A percentile compares a stretch with the other conserved stretches of the same genome.
Evolutionary conservation across 2,329 filamentous ascomycete genomes (phyloP).

Genomic region (Chaetomiaceae sp.): DNA sequence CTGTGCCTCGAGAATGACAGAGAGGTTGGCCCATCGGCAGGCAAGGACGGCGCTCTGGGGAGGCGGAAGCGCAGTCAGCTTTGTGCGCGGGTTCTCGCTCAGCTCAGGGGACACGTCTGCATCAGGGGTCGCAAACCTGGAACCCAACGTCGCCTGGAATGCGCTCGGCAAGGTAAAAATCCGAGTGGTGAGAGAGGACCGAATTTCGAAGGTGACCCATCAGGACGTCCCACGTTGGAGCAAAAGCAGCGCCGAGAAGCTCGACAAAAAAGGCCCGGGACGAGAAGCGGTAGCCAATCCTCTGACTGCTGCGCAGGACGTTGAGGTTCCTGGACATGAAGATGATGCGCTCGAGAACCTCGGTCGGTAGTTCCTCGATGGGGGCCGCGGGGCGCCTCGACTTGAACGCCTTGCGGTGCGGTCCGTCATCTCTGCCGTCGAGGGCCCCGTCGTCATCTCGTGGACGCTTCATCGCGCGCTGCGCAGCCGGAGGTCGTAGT

Average conservation of each 20-base stretch:
- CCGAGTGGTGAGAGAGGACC: constrained; percentile 15
- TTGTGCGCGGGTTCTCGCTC: too few relatives aligned
- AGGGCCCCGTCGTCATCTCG: constrained; percentile 2
- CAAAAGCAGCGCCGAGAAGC: constrained; percentile 36
- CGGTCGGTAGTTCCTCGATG: constrained; percentile 41
- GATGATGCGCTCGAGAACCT: constrained; percentile 51
- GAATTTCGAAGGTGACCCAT: constrained; percentile 25
- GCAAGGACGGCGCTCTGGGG: constrained; percentile 40
- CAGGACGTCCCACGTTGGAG: constrained; percentile 36
- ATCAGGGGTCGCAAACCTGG: constrained; percentile 36
- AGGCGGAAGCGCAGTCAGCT: background rate
- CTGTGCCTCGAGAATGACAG: constrained; percentile 44
- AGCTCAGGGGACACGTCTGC: background rate
- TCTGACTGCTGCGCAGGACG: constrained; percentile 41
- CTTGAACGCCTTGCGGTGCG: constrained; percentile 7
- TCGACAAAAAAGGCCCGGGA: constrained; percentile 30
- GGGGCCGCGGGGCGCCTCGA: constrained; percentile 23
- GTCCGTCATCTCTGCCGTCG: background rate
- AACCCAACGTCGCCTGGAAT: constrained; percentile 38
- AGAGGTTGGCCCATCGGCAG: constrained; percentile 41
- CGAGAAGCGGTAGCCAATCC: constrained; percentile 45
- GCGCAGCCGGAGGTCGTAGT: constrained; percentile 15
- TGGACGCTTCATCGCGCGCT: constrained; percentile 13
- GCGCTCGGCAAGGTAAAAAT: constrained; percentile 10
- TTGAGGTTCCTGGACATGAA: constrained; percentile 45